Base-by-base conservation (phyloP, 1,284 basidiomycete species). In the Volvariella volvacea region DNA sequence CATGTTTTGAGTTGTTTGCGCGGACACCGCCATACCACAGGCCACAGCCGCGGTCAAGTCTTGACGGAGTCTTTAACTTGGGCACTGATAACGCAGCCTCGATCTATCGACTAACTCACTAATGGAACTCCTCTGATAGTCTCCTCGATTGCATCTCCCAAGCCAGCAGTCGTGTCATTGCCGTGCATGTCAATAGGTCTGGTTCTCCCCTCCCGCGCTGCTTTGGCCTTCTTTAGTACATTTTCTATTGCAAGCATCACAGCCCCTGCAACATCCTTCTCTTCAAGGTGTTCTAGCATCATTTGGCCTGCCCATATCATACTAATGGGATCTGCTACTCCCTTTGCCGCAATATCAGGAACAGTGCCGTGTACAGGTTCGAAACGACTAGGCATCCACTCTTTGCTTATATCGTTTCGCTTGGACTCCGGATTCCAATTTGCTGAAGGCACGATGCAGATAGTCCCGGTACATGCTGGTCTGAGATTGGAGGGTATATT, bases 261-360 rank as follows among this genome's bases (percentile, higher is more conserved):
- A n/a, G 57, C 62, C 3, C 60, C 60, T 2, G 74, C 74, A 0
- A 75, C 76, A 28, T 73, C 64, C 43, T 63, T 65, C 56, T 75
- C 69, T 4, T 75, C 74, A 7, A 77, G 59, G 58, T 74, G 65
- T 40, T 72, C 63, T 44, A 79, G 52, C 71, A 80, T 76, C 72
- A 76, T 74, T 48, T 72, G 66, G 4, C 71, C 75, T 0, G 74
- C 70, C 77, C 76, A 79, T 48, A 80, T 74, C 65, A 74, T 74
- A 10, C 83, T 85, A 46, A 89, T 72, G 2, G 84, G 85, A 65
- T 88, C 88, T 39, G 86, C 84, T 52, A 86, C 81, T 3, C 79
- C 78, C 54, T 80, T 74, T 4, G 83, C 83, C 28, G 80, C 81
- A 49, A 88, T 87, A 56, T 88, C 84, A 22, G 83, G 84, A 2